Base-by-base conservation (phyloP, 768 basidiomycete species). In the Dioszegia crocea region DNA sequence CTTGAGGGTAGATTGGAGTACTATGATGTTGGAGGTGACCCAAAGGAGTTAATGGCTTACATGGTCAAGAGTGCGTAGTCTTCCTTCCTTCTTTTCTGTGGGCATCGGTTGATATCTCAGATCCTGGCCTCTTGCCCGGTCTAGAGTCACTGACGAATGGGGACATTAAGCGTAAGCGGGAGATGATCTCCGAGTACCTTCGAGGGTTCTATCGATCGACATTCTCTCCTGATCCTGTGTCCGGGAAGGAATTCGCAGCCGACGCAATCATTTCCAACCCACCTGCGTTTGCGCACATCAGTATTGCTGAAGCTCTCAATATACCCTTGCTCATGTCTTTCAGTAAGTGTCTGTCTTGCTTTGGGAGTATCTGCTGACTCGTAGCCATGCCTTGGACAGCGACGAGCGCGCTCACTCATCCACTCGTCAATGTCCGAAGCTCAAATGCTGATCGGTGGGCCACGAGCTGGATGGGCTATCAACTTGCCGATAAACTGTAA, bases 341-440 rank as follows among this genome's bases (percentile, higher is more conserved):
- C 70, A 85, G 75, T 76, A 44, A 63, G 73, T 64, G 29, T 1
- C 11, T 36, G 27, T 16, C 33, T 33, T n/a, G n/a, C n/a, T n/a
- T n/a, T n/a, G n/a, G n/a, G n/a, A n/a, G n/a, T n/a, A n/a, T n/a
- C n/a, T n/a, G n/a, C n/a, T n/a, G n/a, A n/a, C n/a, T n/a, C n/a
- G n/a, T 59, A 86, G 85, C 84, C 5, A 86, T 86, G 85, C 85
- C 85, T 33, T 86, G 85, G 84, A 80, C 80, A 47, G 80, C 84
- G 0, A 85, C 82, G 0, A 78, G 78, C 0, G 71, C 80, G 10
- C 86, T 86, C 66, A 80, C 83, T 0, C 85, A 86, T 70, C 85
- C 85, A 2, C 78, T 86, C 16, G 85, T 85, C 57, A 83, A 82
- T 57, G 81, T 86, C 73, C 79, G 79, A 38, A 68, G 77, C 8